phyloP scores from a whole-genome alignment of 106 monocot species.

The Phalaenopsis aphrodite region DNA sequence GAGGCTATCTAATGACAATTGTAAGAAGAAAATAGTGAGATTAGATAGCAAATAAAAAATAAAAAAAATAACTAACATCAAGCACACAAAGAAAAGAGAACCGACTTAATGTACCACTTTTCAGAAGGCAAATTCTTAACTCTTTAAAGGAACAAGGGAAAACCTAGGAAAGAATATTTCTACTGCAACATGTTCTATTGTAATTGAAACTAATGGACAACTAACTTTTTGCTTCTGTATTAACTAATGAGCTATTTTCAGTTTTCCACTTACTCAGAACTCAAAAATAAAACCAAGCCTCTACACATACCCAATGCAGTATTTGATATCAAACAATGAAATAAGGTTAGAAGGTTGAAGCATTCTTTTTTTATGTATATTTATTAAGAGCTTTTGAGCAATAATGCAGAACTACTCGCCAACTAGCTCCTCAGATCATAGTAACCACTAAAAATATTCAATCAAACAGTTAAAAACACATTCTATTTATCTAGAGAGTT shows the following conservation, averaged over 20 bases:
- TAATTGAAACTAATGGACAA: no score
- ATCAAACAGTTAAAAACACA: background rate
- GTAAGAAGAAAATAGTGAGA: background rate
- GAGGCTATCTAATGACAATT: background rate
- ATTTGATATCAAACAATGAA: background rate
- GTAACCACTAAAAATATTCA: background rate
- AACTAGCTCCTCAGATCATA: background rate
- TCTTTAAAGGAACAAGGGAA: no score
- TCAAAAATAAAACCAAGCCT: background rate
- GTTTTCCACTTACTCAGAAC: no score
- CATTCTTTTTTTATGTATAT: background rate
- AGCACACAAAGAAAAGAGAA: background rate
- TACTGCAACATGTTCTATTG: no score
- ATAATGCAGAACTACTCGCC: background rate
- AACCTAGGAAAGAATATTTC: no score
- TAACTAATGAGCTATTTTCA: no score
- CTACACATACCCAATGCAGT: background rate
- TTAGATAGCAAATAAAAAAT: background rate
- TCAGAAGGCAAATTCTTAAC: no score
- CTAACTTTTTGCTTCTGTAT: no score
- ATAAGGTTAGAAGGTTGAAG: background rate
- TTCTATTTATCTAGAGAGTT: background rate
- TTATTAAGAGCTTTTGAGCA: background rate
- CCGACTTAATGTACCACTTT: no score
- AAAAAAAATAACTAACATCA: background rate